These are phyloP conservation scores for Coffea canephora DNA, from an alignment of 257 asterid genomes.

Conservation along the genomic window DNA sequence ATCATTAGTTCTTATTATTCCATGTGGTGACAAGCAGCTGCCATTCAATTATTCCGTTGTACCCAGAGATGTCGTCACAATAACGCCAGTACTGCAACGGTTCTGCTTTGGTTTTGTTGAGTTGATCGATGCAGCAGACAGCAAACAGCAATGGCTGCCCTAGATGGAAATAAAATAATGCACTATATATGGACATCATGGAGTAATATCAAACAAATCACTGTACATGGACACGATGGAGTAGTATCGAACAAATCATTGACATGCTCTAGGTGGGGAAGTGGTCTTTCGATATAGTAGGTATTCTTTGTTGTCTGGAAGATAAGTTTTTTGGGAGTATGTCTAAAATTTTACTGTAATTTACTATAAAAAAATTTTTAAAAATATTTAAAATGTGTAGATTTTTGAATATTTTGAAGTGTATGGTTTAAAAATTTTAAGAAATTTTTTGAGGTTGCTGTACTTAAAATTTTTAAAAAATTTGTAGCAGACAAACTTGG, in stretches of 20 bases:
- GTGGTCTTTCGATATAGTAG: neutral
- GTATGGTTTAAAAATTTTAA: too few species aligned
- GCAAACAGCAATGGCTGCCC: neutral
- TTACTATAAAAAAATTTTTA: too few species aligned
- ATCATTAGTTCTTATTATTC: neutral
- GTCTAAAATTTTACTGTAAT: too few species aligned
- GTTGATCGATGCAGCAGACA: neutral
- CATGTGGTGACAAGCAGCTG: constrained; percentile 13
- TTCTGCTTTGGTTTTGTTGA: constrained; percentile 2
- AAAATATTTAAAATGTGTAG: too few species aligned
- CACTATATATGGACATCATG: neutral
- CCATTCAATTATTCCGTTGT: neutral
- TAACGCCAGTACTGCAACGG: constrained; percentile 19
- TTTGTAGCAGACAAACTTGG: too few species aligned
- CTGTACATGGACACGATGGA: constrained; percentile 1
- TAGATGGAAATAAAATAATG: neutral
- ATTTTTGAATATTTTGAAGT: too few species aligned
- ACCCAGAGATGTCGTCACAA: constrained; percentile 25
- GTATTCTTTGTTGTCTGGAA: neutral
- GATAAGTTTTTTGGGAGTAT: too few species aligned
- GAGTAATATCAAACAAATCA: neutral
- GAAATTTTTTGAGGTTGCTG: too few species aligned
- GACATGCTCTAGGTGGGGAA: neutral
- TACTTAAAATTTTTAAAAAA: too few species aligned
- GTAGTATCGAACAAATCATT: neutral